A percentile compares a stretch with the other conserved stretches of the same genome.
These are phyloP conservation scores for Triglochin maritima DNA, from an alignment of 106 monocot genomes.

Conservation along the genomic window DNA sequence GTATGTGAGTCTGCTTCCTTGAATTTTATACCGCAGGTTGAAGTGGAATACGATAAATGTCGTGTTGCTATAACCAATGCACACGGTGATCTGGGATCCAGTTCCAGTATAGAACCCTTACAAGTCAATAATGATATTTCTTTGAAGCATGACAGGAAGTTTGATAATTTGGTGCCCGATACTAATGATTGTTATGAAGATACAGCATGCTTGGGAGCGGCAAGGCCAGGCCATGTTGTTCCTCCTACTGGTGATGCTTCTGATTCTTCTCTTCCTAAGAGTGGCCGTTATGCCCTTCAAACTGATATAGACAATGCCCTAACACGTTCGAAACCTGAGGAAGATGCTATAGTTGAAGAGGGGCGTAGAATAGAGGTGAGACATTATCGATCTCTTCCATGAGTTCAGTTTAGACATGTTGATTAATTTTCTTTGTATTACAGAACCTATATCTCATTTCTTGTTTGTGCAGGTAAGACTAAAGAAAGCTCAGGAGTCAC, in stretches of 20 bases:
- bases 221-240: conserved; percentile 1
- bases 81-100: conserved; percentile 7
- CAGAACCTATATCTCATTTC: background rate
- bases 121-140: conserved; percentile 14
- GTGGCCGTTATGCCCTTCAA: conserved; percentile 23
- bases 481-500: conserved; percentile 41
- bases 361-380: conserved; percentile 74
- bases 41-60: conserved; percentile 33
- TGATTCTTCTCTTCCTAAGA: conserved; percentile 6
- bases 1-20: conserved; percentile 5
- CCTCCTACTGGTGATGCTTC: conserved; percentile 11
- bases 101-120: conserved; percentile 5
- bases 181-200: conserved; percentile 13
- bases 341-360: conserved; percentile 74
- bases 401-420: background rate
- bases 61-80: conserved; percentile 8
- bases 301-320: conserved; percentile 13
- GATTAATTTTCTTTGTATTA: too few species aligned
- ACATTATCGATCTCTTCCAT: background rate
- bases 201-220: background rate
- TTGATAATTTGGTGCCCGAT: conserved; percentile 17
- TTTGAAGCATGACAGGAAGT: conserved; percentile 9
- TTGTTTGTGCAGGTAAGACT: conserved; percentile 46
- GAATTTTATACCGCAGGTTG: conserved; percentile 16
- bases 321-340: conserved; percentile 39